Base-by-base conservation (phyloP, 768 basidiomycete genomes). In the Rhodotorula kratochvilovae region DNA sequence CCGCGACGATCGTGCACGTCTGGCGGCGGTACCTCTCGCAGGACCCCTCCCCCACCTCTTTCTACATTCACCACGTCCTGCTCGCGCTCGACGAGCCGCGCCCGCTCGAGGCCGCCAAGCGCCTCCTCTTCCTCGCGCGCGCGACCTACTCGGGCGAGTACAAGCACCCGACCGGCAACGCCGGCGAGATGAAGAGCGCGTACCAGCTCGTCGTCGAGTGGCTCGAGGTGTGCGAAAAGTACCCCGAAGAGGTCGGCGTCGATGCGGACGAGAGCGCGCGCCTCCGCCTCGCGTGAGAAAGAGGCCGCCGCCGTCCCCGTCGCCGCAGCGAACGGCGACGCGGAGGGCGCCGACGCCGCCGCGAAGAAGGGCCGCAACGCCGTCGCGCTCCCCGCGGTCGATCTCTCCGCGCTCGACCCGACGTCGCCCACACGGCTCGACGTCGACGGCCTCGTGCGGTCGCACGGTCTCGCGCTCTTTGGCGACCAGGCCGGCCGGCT, bases 401-500 rank as follows among this genome's bases (percentile, higher is more conserved):
- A 88, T 0, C 87, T 88, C 31, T 83, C 90, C 2, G 82, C 85
- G 7, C 77, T 86, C 45, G 92, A 98, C 77, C 88, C 92, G 0
- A 80, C 83, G 21, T 90, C 85, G 78, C 72, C 83, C 2, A 83
- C 84, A 33, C 89, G 86, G 78, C 84, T 98, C 67, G 91, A 98
- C 77, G 87, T 99, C 68, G 94, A 95, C 77, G 82, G 83, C 48
- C 89, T 99, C 69, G 85, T 99, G 51, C 85, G 85, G 39, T 86
- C 87, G 72, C 93, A 98, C 75, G 96, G 96, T 25, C 83, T 99
- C 35, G 84, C 83, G 4, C 83, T 94, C 27, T 98, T 97, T 81
- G 92, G 92, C 79, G 96, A 99, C 79, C 96, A 99, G 81, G 92
- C 94, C 4, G 96, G 96, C 19, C 87, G 91, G 61, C 81, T 99